Evolutionary conservation across 1,139 yeast genomes (phyloP).

Genomic region (Pneumocystis jirovecii): DNA sequence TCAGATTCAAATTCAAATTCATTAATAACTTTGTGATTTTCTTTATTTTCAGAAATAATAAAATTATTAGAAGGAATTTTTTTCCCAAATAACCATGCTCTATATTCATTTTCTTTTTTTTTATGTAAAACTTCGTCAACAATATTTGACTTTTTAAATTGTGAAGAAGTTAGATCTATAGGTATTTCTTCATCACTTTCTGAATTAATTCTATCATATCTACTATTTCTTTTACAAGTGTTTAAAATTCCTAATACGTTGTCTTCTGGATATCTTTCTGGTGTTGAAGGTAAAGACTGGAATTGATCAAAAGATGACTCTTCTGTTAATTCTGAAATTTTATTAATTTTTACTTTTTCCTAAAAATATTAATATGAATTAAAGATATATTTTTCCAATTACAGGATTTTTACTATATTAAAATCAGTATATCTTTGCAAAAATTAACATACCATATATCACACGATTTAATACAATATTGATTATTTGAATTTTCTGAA

Average conservation of each 20-base stretch:
- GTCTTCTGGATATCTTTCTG: background rate
- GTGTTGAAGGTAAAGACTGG: background rate
- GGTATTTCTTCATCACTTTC: background rate
- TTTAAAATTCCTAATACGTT: background rate
- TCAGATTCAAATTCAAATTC: background rate
- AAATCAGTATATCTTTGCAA: background rate
- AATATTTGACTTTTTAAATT: background rate
- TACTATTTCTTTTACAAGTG: background rate
- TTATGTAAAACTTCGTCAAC: background rate
- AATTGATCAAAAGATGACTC: background rate
- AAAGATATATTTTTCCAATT: background rate
- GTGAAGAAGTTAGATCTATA: background rate
- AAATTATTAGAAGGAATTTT: background rate
- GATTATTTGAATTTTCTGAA: conserved; percentile 12
- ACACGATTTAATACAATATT: conserved; percentile 23
- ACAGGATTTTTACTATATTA: background rate
- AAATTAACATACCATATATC: conserved; percentile 18
- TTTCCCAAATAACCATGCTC: background rate
- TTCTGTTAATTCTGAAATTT: background rate
- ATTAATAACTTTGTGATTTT: background rate
- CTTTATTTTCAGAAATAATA: background rate
- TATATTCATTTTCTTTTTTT: background rate
- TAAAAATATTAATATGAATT: background rate
- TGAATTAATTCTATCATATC: background rate
- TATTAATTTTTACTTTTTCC: background rate